These are phyloP conservation scores for Gossypium lobatum DNA, from an alignment of 441 rosid species.

Conservation along the genomic window DNA sequence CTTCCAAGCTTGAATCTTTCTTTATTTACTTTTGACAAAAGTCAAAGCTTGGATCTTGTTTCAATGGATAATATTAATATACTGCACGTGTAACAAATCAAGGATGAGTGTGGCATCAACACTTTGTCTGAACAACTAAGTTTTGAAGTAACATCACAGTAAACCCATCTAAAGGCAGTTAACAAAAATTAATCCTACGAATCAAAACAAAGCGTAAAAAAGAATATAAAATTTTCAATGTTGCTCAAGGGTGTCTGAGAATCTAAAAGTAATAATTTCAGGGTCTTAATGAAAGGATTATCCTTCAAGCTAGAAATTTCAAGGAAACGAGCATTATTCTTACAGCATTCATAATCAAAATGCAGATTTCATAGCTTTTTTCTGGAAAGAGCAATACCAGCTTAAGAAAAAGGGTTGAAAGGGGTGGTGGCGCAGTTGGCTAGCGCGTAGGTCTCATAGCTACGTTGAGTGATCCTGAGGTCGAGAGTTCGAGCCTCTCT, in stretches of 20 bases:
- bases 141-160: neutral
- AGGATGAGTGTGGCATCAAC: neutral
- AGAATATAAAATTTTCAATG: neutral
- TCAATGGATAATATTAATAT: neutral
- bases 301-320: neutral
- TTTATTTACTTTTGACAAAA: neutral
- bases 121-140: neutral
- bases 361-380: no score
- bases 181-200: neutral
- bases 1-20: neutral
- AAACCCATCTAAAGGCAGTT: neutral
- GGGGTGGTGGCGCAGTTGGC: constrained; percentile 77
- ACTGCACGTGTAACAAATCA: neutral
- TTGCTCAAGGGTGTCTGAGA: neutral
- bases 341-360: neutral
- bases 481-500: constrained; percentile 96
- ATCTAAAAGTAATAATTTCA: neutral
- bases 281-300: neutral
- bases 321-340: neutral
- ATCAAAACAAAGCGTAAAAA: neutral
- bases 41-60: neutral
- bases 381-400: rapidly evolving
- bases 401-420: no score
- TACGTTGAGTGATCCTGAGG: constrained; percentile 65
- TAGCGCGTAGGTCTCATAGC: constrained; percentile 90